These are phyloP conservation scores for Asterophora lycoperdoides DNA, from an alignment of 768 basidiomycete species.

Conservation along the genomic window DNA sequence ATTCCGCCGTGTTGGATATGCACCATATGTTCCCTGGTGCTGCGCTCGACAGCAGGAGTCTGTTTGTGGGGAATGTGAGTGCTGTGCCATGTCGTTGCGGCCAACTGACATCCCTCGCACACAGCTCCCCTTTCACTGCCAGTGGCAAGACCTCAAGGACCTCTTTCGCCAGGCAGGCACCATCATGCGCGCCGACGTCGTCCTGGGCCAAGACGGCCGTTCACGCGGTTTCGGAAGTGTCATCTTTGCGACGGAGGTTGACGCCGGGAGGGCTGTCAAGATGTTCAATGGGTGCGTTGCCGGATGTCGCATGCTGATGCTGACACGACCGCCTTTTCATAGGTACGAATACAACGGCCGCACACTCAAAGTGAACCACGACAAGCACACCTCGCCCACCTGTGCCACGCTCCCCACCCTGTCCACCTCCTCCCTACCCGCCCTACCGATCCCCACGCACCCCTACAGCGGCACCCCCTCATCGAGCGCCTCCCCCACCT, in stretches of 20 bases:
- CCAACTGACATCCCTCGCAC: constrained; percentile 16
- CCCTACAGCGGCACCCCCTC: constrained; percentile 1
- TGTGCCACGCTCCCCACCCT: too few species aligned
- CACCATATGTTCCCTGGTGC: constrained; percentile 24
- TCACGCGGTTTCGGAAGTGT: constrained; percentile 94
- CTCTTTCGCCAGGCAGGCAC: constrained; percentile 89
- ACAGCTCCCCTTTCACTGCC: constrained; percentile 87
- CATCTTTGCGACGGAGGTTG: constrained; percentile 74
- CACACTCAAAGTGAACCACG: constrained; percentile 84
- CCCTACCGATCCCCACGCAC: too few species aligned
- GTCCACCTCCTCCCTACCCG: too few species aligned
- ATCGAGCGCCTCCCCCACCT: constrained; percentile 9
- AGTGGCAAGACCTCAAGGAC: constrained; percentile 99
- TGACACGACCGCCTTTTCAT: too few species aligned
- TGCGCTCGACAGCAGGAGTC: constrained; percentile 49
- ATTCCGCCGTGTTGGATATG: constrained; percentile 21
- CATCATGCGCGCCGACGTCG: constrained; percentile 87
- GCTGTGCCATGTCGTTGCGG: too few species aligned
- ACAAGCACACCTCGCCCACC: constrained; percentile 49
- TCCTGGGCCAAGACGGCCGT: constrained; percentile 81
- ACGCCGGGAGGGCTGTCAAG: constrained; percentile 78
- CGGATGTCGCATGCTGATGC: too few species aligned
- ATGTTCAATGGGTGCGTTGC: constrained; percentile 85
- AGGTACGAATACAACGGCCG: constrained; percentile 90
- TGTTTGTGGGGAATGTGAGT: constrained; percentile 89